Percentiles rank a stretch among this genome's conserved stretches.
phyloP scores from a whole-genome alignment of 177 flowering plant species.

The Vitis hybrid region DNA sequence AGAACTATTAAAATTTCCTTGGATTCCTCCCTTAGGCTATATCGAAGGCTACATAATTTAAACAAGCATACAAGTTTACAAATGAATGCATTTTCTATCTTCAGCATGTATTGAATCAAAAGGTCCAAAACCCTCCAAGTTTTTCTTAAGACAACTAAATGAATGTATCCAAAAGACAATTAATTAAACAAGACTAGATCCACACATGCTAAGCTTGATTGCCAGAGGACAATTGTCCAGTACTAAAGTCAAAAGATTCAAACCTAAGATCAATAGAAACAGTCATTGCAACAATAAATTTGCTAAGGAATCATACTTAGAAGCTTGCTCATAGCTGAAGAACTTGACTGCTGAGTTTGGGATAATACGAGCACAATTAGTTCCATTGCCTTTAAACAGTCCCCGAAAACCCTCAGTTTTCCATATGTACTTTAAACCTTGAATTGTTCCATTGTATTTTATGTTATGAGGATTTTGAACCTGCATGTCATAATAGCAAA shows the following conservation, averaged over 20 bases:
- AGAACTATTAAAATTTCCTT: too few species aligned
- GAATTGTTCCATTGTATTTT: conserved; percentile 90
- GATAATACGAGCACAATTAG: conserved; percentile 96
- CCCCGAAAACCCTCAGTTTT: conserved; percentile 89
- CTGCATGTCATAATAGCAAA: conserved; percentile 32
- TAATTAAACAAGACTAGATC: too few species aligned
- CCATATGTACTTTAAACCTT: conserved; percentile 95
- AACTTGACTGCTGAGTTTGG: conserved; percentile 97
- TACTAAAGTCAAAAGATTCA: neutral
- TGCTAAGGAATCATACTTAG: conserved; percentile 48
- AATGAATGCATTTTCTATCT: neutral
- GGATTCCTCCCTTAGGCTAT: too few species aligned
- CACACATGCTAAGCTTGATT: too few species aligned
- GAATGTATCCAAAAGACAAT: too few species aligned
- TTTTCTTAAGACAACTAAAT: too few species aligned
- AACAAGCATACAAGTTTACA: too few species aligned
- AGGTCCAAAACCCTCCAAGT: too few species aligned
- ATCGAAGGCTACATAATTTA: neutral
- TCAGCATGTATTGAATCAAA: neutral
- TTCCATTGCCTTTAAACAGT: conserved; percentile 92
- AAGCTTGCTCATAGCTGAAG: conserved; percentile 98
- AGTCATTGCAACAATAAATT: neutral
- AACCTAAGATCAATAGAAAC: neutral
- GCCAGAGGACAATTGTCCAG: neutral
- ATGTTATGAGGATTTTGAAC: conserved; percentile 93